phyloP scores from a whole-genome alignment of 805 yeast species.

The Clavispora vitiphila region DNA sequence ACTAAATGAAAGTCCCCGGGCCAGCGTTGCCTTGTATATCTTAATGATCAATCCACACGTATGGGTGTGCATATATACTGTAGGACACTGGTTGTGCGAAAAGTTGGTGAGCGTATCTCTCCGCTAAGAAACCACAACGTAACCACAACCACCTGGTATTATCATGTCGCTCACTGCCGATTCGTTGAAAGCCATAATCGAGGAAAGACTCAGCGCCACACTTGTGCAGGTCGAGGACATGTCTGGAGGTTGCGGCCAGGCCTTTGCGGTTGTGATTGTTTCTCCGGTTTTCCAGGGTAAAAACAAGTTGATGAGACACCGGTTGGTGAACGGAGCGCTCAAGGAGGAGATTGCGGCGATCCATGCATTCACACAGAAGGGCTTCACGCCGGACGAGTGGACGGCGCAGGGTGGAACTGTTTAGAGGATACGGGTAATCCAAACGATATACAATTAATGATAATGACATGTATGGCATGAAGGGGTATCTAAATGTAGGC shows the following conservation, averaged over 20 bases:
- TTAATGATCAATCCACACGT: no score
- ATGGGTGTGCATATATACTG: background rate
- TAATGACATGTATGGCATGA: no score
- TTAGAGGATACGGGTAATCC: no score
- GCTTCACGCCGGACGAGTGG: constrained; percentile 89
- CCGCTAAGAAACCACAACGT: no score
- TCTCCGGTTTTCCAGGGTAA: constrained; percentile 67
- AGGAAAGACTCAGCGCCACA: constrained; percentile 51
- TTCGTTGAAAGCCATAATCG: constrained; percentile 44
- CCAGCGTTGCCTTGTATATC: background rate
- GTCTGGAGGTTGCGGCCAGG: constrained; percentile 96
- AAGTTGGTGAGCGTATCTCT: background rate
- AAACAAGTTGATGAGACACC: constrained; percentile 79
- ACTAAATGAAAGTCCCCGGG: no score
- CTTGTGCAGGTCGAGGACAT: constrained; percentile 70
- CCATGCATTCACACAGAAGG: constrained; percentile 95
- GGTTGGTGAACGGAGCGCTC: constrained; percentile 74
- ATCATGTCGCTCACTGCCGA: constrained; percentile 36
- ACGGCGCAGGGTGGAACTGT: constrained; percentile 31
- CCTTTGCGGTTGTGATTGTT: constrained; percentile 89
- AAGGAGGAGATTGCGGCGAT: constrained; percentile 81
- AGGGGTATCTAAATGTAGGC: no score
- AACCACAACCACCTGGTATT: no score
- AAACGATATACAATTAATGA: no score
- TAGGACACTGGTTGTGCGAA: background rate